Evolutionary conservation across 2,329 filamentous ascomycete genomes (phyloP).

Genomic region (Tricladium varicosporioides): DNA sequence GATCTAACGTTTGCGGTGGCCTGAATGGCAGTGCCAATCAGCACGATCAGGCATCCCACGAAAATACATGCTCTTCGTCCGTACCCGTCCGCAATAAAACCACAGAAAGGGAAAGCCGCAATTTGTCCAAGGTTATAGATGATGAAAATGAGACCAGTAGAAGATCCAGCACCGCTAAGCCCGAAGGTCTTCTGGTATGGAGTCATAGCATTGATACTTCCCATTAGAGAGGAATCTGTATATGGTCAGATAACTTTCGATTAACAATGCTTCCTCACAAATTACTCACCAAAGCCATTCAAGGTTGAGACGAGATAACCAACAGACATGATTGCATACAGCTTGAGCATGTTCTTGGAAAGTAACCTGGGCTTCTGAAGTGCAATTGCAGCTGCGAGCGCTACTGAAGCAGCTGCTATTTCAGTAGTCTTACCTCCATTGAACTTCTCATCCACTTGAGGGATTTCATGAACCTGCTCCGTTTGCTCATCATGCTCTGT

Average conservation of each 20-base stretch:
- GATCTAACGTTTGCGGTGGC: constrained; percentile 43
- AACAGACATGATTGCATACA: constrained; percentile 40
- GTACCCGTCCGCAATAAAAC: constrained; percentile 48
- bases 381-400: constrained; percentile 34
- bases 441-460: constrained; percentile 18
- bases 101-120: constrained; percentile 50
- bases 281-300: constrained; percentile 48
- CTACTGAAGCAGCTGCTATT: constrained; percentile 38
- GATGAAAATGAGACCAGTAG: constrained; percentile 24
- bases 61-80: constrained; percentile 56
- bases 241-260: not conserved
- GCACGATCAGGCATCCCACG: constrained; percentile 50
- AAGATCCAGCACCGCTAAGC: constrained; percentile 15
- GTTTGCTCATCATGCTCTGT: constrained; percentile 17
- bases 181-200: constrained; percentile 37
- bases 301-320: constrained; percentile 47
- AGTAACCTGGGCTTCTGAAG: constrained; percentile 34
- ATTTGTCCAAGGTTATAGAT: constrained; percentile 44
- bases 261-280: not conserved
- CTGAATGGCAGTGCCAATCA: constrained; percentile 50
- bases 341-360: constrained; percentile 44
- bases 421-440: constrained; percentile 24
- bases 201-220: constrained; percentile 44
- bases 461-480: not conserved
- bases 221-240: constrained; percentile 40